Percentiles rank a stretch among this genome's conserved stretches.
phyloP scores from a whole-genome alignment of 2,329 filamentous ascomycete genomes.

The Colletotrichum ledebouriae region DNA sequence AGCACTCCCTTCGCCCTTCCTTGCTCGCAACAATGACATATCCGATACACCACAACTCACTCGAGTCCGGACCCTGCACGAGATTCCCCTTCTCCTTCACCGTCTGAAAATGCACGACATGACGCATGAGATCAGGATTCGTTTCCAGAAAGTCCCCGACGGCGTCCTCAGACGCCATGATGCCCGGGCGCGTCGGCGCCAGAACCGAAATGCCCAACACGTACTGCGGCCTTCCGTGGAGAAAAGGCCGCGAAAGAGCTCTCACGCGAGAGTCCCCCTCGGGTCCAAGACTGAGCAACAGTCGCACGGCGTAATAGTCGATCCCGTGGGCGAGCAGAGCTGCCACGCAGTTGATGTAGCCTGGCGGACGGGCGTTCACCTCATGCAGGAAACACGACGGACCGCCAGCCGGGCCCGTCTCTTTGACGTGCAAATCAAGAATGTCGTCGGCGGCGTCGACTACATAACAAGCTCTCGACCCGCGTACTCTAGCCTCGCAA shows the following conservation, averaged over 20 bases:
- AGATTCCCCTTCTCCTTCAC: slow-evolving; percentile 32
- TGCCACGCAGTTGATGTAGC: slow-evolving; percentile 45
- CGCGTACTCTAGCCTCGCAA: slow-evolving; percentile 20
- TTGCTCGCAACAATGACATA: slow-evolving; percentile 35
- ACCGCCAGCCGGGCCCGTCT: background rate
- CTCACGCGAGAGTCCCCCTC: slow-evolving; percentile 36
- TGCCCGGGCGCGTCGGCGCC: slow-evolving; percentile 27
- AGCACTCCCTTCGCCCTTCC: slow-evolving; percentile 30
- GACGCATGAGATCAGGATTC: slow-evolving; percentile 28
- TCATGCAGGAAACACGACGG: slow-evolving; percentile 48
- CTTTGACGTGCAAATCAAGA: slow-evolving; percentile 39
- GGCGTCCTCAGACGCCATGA: slow-evolving; percentile 40
- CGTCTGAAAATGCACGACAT: slow-evolving; percentile 41
- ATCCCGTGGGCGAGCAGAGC: slow-evolving; percentile 48
- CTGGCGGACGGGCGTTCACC: slow-evolving; percentile 49
- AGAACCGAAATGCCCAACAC: slow-evolving; percentile 42
- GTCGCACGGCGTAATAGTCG: slow-evolving; percentile 48
- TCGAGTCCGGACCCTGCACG: slow-evolving; percentile 40
- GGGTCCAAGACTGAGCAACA: slow-evolving; percentile 44
- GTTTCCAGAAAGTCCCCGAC: slow-evolving; percentile 23
- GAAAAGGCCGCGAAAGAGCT: slow-evolving; percentile 45
- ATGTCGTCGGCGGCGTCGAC: slow-evolving; percentile 32
- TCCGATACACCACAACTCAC: slow-evolving; percentile 41
- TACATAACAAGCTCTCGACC: background rate
- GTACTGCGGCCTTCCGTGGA: slow-evolving; percentile 39